Conservation (phyloP, 129 eudicot genomes). For the Lactuca saligna region DNA sequence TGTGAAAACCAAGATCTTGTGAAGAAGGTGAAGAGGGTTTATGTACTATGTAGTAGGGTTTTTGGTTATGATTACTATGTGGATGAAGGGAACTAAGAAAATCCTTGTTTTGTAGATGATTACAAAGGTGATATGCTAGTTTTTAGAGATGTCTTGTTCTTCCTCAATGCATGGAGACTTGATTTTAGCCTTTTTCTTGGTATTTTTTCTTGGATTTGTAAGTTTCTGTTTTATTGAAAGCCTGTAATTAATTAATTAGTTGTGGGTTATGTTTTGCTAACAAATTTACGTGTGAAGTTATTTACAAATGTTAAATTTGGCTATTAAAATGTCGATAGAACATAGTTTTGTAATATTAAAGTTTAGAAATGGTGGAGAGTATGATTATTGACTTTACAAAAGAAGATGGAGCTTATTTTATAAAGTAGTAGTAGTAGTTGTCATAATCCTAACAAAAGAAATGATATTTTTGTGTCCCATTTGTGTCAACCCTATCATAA, state of each 20-base stretch:
- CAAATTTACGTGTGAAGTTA: too few species aligned
- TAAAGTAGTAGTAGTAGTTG: neutral
- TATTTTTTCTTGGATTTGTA: neutral
- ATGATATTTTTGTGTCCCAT: neutral
- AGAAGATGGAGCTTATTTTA: neutral
- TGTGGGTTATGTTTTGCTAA: too few species aligned
- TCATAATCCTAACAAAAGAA: neutral
- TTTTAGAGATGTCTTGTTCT: constrained; percentile 4
- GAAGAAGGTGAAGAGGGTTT: neutral
- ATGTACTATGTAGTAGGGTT: constrained; percentile 3
- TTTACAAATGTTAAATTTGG: neutral
- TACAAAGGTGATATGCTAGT: constrained; percentile 8
- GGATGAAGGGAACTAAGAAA: constrained; percentile 16
- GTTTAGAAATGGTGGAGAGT: neutral
- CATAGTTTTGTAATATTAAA: neutral
- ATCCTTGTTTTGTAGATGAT: constrained; percentile 24
- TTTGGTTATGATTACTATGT: constrained; percentile 6
- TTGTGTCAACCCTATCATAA: neutral
- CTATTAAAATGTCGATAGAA: neutral
- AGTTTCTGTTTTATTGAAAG: neutral
- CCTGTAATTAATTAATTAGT: neutral
- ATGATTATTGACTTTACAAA: neutral
- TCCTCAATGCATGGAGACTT: neutral
- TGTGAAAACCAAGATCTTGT: constrained; percentile 9
- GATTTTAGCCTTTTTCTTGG: neutral